Conservation (phyloP, 495 filamentous ascomycete species). For the Aspergillus panamensis region DNA sequence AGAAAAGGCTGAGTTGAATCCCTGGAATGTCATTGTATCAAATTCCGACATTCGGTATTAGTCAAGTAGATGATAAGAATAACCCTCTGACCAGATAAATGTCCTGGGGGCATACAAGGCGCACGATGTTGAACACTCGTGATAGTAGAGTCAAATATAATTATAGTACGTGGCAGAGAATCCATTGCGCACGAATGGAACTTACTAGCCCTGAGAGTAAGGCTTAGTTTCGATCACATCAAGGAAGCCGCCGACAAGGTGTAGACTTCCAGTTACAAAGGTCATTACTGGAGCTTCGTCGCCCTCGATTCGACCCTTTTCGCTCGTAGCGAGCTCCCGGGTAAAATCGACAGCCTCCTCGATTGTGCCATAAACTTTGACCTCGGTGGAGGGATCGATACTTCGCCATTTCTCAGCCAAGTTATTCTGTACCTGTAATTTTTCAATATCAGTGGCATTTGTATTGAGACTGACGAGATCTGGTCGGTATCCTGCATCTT, state of each 20-base stretch:
- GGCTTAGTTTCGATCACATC: constrained; percentile 67
- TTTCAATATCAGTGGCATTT: constrained; percentile 61
- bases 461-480: constrained; percentile 78
- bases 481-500: constrained; percentile 61
- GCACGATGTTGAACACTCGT: not conserved
- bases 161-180: not conserved
- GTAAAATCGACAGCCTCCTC: constrained; percentile 79
- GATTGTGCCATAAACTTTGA: constrained; percentile 69
- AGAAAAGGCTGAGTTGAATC: constrained; percentile 16
- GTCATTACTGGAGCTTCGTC: constrained; percentile 46
- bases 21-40: not conserved
- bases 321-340: constrained; percentile 47
- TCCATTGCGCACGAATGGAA: not conserved
- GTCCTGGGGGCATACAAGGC: not conserved
- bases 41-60: too few species aligned
- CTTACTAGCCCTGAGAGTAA: not conserved
- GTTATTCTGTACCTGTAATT: constrained; percentile 66
- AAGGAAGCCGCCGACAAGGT: constrained; percentile 79
- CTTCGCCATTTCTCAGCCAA: constrained; percentile 70
- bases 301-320: constrained; percentile 27
- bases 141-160: not conserved
- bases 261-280: constrained; percentile 79
- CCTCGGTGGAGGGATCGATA: constrained; percentile 58
- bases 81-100: not conserved
- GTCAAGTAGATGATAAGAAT: too few species aligned